Percentiles rank a stretch among this genome's conserved stretches.
Evolutionary conservation across 176 grass and related monocot genomes (phyloP).

Genomic region (Stipa capillata): DNA sequence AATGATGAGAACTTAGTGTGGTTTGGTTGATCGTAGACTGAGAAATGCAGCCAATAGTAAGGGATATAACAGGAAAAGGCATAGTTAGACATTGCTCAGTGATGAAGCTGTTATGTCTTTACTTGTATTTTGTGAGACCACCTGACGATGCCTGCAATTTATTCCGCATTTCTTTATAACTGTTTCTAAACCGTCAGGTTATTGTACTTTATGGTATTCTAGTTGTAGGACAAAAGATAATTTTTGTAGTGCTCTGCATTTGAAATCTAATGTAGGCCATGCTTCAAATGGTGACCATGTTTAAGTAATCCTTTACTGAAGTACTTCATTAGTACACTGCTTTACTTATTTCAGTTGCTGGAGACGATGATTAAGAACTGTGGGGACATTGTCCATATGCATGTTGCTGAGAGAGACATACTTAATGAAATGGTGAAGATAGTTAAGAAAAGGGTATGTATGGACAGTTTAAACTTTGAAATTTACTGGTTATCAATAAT

Average conservation of each 20-base stretch:
- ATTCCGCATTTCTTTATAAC: neutral
- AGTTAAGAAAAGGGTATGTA: conserved; percentile 91
- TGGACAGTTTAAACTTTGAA: conserved; percentile 12
- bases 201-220: too few species aligned
- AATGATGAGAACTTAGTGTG: neutral
- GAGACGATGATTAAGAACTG: conserved; percentile 94
- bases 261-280: too few species aligned
- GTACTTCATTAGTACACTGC: conserved; percentile 7
- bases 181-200: neutral
- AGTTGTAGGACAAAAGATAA: neutral
- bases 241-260: neutral
- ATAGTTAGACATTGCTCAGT: neutral
- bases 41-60: neutral
- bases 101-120: neutral
- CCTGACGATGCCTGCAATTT: neutral
- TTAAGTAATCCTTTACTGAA: neutral
- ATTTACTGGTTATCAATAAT: neutral
- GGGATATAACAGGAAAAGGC: neutral
- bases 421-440: conserved; percentile 90
- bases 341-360: conserved; percentile 55
- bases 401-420: conserved; percentile 75
- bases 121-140: neutral
- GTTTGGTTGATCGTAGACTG: neutral
- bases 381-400: conserved; percentile 77
- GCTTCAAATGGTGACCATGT: too few species aligned